A percentile compares a stretch with the other conserved stretches of the same genome.
Evolutionary conservation across 495 filamentous ascomycete species (phyloP).

Genomic region (Symbiotaphrina buchneri): DNA sequence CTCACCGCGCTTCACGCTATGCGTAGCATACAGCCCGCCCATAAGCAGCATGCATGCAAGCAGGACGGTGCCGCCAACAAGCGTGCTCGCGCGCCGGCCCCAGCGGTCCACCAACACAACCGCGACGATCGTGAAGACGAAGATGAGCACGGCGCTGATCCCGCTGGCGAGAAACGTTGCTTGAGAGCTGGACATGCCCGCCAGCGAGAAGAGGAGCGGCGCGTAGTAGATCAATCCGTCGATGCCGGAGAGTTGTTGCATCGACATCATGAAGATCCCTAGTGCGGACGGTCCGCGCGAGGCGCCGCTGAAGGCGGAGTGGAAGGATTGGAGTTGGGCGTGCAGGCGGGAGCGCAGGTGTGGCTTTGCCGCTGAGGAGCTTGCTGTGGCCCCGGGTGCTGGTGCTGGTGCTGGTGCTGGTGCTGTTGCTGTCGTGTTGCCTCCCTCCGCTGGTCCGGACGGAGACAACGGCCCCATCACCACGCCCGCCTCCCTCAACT

Average conservation of each 20-base stretch:
- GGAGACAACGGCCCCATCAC: too few relatives aligned
- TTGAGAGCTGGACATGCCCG: constrained; percentile 22
- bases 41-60: constrained; percentile 23
- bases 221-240: constrained; percentile 31
- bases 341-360: too few relatives aligned
- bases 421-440: too few relatives aligned
- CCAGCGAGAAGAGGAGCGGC: constrained; percentile 26
- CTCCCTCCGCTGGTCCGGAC: too few relatives aligned
- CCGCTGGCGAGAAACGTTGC: constrained; percentile 31
- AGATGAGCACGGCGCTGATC: constrained; percentile 30
- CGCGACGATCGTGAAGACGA: constrained; percentile 24
- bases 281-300: constrained; percentile 15
- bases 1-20: constrained; percentile 2
- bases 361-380: too few relatives aligned
- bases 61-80: constrained; percentile 30
- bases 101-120: constrained; percentile 37
- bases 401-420: too few relatives aligned
- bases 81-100: constrained; percentile 34
- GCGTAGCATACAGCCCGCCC: constrained; percentile 13
- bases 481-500: too few relatives aligned
- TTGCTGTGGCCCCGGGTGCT: too few relatives aligned
- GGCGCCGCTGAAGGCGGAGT: too few relatives aligned
- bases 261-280: constrained; percentile 24
- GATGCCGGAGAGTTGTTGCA: constrained; percentile 26
- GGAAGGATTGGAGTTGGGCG: too few relatives aligned